These are phyloP conservation scores for Flaveria robusta DNA, from an alignment of 129 eudicot genomes.

Conservation along the genomic window DNA sequence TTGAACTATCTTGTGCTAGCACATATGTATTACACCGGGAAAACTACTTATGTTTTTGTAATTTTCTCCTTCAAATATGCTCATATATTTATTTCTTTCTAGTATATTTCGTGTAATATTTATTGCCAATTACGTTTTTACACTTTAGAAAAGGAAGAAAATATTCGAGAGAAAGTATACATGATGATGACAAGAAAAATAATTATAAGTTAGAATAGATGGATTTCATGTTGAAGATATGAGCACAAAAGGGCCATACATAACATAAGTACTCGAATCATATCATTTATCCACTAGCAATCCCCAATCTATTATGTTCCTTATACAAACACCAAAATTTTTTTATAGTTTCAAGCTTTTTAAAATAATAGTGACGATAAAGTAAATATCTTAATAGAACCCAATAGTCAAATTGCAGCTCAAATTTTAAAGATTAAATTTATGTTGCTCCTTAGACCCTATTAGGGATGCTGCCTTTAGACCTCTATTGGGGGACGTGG, in stretches of 20 bases:
- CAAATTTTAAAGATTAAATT: no score
- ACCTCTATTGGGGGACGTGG: no score
- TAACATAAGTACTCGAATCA: slow-evolving; percentile 19
- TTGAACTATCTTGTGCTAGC: no score
- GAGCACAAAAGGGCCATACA: slow-evolving; percentile 26
- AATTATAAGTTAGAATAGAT: slow-evolving; percentile 19
- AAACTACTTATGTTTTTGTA: no score
- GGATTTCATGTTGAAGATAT: slow-evolving; percentile 24
- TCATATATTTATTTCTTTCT: not conserved
- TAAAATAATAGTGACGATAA: not conserved
- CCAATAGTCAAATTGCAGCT: no score
- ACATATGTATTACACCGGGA: no score
- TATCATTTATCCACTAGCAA: slow-evolving; percentile 32
- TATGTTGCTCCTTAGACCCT: no score
- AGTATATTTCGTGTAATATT: not conserved
- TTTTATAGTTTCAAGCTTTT: not conserved
- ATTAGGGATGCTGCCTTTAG: no score
- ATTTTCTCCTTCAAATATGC: no score
- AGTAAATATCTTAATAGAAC: not conserved
- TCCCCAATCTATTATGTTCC: slow-evolving; percentile 1
- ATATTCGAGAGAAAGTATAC: not conserved
- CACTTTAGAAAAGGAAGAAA: not conserved
- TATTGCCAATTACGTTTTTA: not conserved
- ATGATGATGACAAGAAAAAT: slow-evolving; percentile 21
- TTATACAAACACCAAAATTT: not conserved